Percentiles rank a stretch among this genome's conserved stretches.
Evolutionary conservation across 106 monocot species (phyloP).

Genomic region (Allium sativum): DNA sequence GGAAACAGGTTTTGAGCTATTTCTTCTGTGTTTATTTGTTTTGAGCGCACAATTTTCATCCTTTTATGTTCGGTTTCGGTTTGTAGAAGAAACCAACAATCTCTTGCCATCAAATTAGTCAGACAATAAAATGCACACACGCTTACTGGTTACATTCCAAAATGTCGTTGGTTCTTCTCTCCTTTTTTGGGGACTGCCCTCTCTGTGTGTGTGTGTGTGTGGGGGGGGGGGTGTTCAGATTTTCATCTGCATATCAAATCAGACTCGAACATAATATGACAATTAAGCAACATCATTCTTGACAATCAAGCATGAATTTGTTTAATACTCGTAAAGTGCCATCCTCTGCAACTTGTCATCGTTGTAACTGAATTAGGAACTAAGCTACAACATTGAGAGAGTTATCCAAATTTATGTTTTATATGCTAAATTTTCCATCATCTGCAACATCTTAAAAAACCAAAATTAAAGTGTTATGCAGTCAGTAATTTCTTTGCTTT

Average conservation of each 20-base stretch:
- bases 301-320: too few relatives aligned
- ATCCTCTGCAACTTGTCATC: too few relatives aligned
- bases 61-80: background rate
- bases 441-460: background rate
- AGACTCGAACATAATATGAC: too few relatives aligned
- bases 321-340: too few relatives aligned
- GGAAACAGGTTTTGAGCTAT: constrained; percentile 66
- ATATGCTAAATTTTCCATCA: background rate
- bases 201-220: too few relatives aligned
- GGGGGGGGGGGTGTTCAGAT: too few relatives aligned
- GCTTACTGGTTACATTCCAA: too few relatives aligned
- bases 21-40: constrained; percentile 1
- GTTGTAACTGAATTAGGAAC: background rate
- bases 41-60: background rate
- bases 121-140: too few relatives aligned
- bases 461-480: too few relatives aligned
- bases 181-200: background rate
- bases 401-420: background rate
- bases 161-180: too few relatives aligned
- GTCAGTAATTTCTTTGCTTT: background rate
- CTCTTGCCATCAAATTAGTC: background rate
- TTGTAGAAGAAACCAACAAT: background rate
- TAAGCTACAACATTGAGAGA: background rate
- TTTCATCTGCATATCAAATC: too few relatives aligned
- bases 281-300: too few relatives aligned